Conservation (phyloP, 2,329 filamentous ascomycete species). For the Cryphonectria radicalis region DNA sequence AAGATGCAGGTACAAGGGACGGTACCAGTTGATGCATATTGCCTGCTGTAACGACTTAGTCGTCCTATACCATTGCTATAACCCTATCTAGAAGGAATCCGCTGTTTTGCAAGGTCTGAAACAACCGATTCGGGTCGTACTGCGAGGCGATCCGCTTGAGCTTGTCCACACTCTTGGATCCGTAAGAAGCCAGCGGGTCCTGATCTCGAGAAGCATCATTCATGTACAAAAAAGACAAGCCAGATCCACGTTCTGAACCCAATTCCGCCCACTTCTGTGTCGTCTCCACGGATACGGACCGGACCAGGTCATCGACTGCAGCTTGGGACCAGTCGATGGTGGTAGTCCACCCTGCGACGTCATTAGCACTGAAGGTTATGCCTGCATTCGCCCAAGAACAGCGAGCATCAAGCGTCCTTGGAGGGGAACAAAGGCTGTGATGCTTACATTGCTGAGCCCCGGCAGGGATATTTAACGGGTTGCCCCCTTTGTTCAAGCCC, state of each 20-base stretch:
- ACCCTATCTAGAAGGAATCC: neutral
- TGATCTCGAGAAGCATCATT: constrained; percentile 13
- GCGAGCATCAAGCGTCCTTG: too few species aligned
- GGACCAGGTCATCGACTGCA: constrained; percentile 28
- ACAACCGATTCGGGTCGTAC: constrained; percentile 36
- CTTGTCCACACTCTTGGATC: neutral
- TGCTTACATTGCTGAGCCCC: constrained; percentile 31
- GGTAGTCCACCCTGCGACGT: constrained; percentile 32
- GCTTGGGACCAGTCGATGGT: constrained; percentile 31
- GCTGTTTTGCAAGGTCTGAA: constrained; percentile 31
- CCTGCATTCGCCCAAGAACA: too few species aligned
- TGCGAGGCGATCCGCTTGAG: constrained; percentile 32
- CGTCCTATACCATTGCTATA: too few species aligned
- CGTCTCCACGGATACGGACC: constrained; percentile 31
- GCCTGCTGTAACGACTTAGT: too few species aligned
- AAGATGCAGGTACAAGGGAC: too few species aligned
- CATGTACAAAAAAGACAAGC: neutral
- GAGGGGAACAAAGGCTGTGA: too few species aligned
- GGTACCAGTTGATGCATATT: too few species aligned
- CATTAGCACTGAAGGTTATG: neutral
- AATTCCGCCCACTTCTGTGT: constrained; percentile 19
- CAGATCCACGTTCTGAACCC: neutral
- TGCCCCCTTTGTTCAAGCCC: constrained; percentile 30
- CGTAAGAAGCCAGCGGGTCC: constrained; percentile 1
- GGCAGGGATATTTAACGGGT: constrained; percentile 28